Base-by-base conservation (phyloP, 306 rosid species). In the Lablab purpureus region DNA sequence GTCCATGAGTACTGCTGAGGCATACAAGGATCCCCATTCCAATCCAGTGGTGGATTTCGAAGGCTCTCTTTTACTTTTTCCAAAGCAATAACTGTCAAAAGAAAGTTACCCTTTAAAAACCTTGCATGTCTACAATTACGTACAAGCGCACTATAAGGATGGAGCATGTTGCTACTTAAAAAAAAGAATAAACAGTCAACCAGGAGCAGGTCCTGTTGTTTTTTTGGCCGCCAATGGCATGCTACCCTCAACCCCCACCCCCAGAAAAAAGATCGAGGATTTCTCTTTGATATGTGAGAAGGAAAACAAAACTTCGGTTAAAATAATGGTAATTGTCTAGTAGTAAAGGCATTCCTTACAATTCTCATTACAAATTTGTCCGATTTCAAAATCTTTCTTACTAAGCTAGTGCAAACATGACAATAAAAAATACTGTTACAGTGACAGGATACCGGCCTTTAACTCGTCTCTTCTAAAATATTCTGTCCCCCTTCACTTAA, bases 21-120 rank as follows among this genome's bases (percentile, higher is more conserved):
- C 84, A 84, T 21, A 73, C 99, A 93, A 45, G 99, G 99, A 86
- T 96, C 98, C 12, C 98, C 99, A 85, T 71, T 90, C 99, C 97
- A 96, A 78, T 85, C 93, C 55, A 67, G 77, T 62, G 97, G 99
- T 83, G 88, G 85, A 76, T 90, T 93, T 82, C 43, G 78, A 59
- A 93, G 83, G 76, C 84, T 82, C n/a, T 19, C 79, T 73, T 88
- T 93, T 21, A 93, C 21, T 50, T 25, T 67, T 76, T 27, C 77
- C 90, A 93, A 80, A 76, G 91, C 91, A 83, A 89, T 89, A 80
- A 87, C 98, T 93, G 87, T 72, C 60, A 59, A 85, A 71, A 80
- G 78, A 80, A 60, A 55, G 23, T 75, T 28, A 47, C 46, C 40
- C 73, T 28, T 66, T 69, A 80, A 81, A 86, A 77, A 68, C 72